Evolutionary conservation across 2,329 filamentous ascomycete species (phyloP).

Genomic region (Dissoconium aciculare): DNA sequence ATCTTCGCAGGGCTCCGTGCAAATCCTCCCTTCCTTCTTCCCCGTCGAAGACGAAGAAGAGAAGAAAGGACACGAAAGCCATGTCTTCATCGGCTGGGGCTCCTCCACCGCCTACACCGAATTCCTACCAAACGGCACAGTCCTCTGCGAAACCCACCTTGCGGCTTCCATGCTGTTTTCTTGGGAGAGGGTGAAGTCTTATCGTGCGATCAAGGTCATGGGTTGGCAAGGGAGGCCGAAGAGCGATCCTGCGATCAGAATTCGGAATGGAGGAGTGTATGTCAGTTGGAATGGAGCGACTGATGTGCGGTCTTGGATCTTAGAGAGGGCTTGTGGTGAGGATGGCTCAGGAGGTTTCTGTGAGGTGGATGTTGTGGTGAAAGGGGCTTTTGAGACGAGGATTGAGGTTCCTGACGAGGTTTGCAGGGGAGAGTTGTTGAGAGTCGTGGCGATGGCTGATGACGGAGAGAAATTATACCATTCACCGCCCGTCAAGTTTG

Average conservation of each 20-base stretch:
- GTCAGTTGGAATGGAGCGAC: conserved; percentile 37
- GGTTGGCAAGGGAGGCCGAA: conserved; percentile 31
- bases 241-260: conserved; percentile 15
- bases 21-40: conserved; percentile 37
- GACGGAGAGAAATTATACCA: conserved; percentile 5
- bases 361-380: conserved; percentile 11
- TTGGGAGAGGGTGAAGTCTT: conserved; percentile 28
- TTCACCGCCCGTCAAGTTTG: too few relatives aligned
- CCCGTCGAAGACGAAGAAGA: not conserved
- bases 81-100: conserved; percentile 43
- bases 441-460: conserved; percentile 12
- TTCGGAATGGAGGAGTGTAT: conserved; percentile 25
- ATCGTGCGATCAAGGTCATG: conserved; percentile 38
- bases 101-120: conserved; percentile 26
- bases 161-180: conserved; percentile 31
- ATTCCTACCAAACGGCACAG: conserved; percentile 30
- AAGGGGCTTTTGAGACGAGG: conserved; percentile 14
- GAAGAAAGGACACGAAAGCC: too few relatives aligned
- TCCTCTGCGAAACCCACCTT: conserved; percentile 40
- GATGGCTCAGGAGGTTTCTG: conserved; percentile 3
- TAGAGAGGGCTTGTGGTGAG: conserved; percentile 23
- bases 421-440: conserved; percentile 8
- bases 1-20: conserved; percentile 38
- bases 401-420: conserved; percentile 6
- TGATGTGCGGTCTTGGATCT: conserved; percentile 30